Evolutionary conservation across 1,139 yeast genomes (phyloP).

Genomic region (Blastobotrys aristatus): DNA sequence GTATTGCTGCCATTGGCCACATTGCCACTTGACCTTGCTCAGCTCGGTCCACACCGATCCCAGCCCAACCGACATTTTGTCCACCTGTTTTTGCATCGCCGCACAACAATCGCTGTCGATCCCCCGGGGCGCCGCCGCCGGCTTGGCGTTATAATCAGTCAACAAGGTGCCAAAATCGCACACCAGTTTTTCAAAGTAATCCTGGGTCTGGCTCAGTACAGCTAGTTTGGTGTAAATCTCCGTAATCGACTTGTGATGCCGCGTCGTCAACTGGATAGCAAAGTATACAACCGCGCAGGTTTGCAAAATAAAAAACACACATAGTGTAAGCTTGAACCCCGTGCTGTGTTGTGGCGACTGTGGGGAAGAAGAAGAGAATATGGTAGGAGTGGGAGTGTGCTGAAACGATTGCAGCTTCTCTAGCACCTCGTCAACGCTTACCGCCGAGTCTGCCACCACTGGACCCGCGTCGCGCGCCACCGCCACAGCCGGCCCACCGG

Average conservation of each 20-base stretch:
- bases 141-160: neutral
- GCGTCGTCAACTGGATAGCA: slow-evolving; percentile 3
- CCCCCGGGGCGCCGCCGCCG: neutral
- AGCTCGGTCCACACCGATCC: slow-evolving; percentile 14
- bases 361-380: neutral
- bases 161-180: slow-evolving; percentile 5
- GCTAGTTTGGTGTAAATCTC: slow-evolving; percentile 8
- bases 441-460: neutral
- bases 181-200: slow-evolving; percentile 6
- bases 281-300: slow-evolving; percentile 6
- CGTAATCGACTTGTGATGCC: neutral
- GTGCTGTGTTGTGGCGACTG: neutral
- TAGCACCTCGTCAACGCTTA: neutral
- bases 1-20: neutral
- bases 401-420: neutral
- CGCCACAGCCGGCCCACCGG: too few species aligned
- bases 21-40: slow-evolving; percentile 7
- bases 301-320: slow-evolving; percentile 4
- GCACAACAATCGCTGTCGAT: too few species aligned
- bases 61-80: slow-evolving; percentile 9
- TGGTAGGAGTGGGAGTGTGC: neutral
- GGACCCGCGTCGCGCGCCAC: neutral
- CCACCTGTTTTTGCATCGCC: slow-evolving; percentile 6
- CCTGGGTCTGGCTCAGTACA: slow-evolving; percentile 6
- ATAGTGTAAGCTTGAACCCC: neutral